Conservation (phyloP, 345 rosid genomes). For the Eucalyptus pauciflora region DNA sequence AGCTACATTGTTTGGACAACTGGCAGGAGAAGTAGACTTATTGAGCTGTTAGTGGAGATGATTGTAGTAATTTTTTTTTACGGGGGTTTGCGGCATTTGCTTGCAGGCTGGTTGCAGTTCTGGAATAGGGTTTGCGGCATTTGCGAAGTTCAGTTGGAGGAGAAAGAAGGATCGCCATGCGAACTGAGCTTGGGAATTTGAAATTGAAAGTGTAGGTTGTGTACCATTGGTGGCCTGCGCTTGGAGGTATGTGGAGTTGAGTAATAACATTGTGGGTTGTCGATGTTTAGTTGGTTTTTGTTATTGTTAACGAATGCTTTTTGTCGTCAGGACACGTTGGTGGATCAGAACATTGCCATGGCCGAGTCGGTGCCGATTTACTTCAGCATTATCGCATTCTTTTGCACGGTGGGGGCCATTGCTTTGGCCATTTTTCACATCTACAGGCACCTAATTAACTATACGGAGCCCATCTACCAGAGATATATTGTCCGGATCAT, state of each 20-base stretch:
- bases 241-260: neutral
- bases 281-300: neutral
- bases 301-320: neutral
- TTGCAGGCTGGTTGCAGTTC: neutral
- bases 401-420: constrained; percentile 68
- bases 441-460: constrained; percentile 79
- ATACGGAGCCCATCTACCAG: constrained; percentile 92
- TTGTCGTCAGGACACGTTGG: neutral
- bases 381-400: constrained; percentile 40
- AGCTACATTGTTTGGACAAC: neutral
- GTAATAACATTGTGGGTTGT: neutral
- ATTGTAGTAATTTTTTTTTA: neutral
- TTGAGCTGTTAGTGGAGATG: neutral
- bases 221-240: neutral
- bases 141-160: neutral
- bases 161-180: neutral
- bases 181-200: neutral
- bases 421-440: constrained; percentile 66
- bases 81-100: neutral
- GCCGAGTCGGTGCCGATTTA: constrained; percentile 42
- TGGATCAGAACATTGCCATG: constrained; percentile 18
- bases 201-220: neutral
- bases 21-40: neutral
- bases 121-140: neutral
- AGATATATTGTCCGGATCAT: constrained; percentile 90